These are phyloP conservation scores for Vitis rupestris DNA, from an alignment of 164 flowering plant species.

Conservation along the genomic window DNA sequence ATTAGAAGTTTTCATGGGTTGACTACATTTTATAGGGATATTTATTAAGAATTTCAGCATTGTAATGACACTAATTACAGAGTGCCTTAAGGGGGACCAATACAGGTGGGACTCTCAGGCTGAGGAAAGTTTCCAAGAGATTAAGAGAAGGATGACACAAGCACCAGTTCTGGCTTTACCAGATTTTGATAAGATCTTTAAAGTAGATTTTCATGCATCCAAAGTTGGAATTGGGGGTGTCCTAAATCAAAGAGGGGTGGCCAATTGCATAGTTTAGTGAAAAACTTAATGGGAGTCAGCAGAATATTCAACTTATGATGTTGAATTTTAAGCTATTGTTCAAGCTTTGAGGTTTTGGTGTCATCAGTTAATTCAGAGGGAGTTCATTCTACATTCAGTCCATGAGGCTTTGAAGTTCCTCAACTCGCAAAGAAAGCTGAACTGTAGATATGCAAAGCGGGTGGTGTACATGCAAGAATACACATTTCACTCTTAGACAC, in stretches of 20 bases:
- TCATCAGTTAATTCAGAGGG: not conserved
- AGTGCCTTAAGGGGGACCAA: not conserved
- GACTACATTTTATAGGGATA: not conserved
- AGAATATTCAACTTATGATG: not conserved
- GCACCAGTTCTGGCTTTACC: not conserved
- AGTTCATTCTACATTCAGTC: not conserved
- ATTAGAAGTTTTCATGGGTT: conserved; percentile 1
- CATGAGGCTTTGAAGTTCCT: no score
- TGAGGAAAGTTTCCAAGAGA: not conserved
- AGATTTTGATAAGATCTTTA: not conserved
- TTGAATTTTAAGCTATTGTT: conserved; percentile 7
- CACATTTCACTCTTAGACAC: not conserved
- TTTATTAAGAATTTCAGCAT: not conserved
- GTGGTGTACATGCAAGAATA: not conserved
- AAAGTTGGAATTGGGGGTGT: conserved; percentile 1
- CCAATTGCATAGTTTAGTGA: conserved; percentile 4
- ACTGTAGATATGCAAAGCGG: not conserved
- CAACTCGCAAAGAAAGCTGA: no score
- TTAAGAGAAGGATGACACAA: not conserved
- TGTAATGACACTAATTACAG: not conserved
- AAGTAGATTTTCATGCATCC: not conserved
- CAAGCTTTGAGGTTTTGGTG: not conserved
- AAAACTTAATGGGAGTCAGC: not conserved
- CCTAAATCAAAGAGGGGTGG: not conserved
- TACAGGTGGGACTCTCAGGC: not conserved